Conservation (phyloP, 2,329 filamentous ascomycete genomes). For the Microsporum audouinii region DNA sequence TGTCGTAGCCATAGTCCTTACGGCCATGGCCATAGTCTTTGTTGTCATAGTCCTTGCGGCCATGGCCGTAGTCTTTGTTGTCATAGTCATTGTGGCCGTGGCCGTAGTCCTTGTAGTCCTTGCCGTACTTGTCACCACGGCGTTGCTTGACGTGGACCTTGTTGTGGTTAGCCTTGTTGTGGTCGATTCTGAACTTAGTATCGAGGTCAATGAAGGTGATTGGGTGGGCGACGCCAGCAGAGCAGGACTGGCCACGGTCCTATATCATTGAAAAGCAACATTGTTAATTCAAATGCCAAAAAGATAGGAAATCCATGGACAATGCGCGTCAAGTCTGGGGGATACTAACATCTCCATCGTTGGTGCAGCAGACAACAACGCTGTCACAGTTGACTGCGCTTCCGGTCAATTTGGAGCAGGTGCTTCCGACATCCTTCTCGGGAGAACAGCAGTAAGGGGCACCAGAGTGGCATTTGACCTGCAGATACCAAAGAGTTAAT, state of each 20-base stretch:
- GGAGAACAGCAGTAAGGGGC: conserved; percentile 1
- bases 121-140: not conserved
- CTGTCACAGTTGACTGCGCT: conserved; percentile 1
- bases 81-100: not conserved
- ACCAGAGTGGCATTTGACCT: not conserved
- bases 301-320: not conserved
- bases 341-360: not conserved
- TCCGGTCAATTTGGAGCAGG: not conserved
- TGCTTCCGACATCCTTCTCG: not conserved
- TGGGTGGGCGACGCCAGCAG: not conserved
- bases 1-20: not conserved
- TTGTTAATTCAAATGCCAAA: not conserved
- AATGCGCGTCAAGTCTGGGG: not conserved
- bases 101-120: not conserved
- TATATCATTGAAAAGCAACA: not conserved
- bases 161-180: not conserved
- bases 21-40: not conserved
- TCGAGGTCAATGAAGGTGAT: not conserved
- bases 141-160: not conserved
- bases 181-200: conserved; percentile 1
- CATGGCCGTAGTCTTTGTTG: not conserved
- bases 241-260: not conserved
- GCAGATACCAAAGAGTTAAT: not conserved
- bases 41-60: not conserved
- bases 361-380: conserved; percentile 2